phyloP scores from a whole-genome alignment of 495 filamentous ascomycete species.

The Talaromyces stipitatus region DNA sequence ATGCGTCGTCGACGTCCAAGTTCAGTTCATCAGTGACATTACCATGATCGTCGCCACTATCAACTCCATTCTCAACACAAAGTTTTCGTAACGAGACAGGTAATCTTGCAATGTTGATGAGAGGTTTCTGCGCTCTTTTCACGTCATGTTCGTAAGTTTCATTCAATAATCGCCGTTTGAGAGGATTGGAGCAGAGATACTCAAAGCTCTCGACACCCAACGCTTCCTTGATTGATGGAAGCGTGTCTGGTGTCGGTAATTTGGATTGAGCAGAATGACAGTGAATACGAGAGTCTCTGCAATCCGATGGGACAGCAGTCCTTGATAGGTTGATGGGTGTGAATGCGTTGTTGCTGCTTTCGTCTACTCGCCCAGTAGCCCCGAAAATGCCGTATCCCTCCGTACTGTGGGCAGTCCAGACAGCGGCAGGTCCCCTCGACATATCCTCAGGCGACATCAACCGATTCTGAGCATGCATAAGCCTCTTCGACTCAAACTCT shows the following conservation, averaged over 20 bases:
- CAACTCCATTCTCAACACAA: neutral
- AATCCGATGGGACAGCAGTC: neutral
- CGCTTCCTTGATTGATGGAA: neutral
- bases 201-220: neutral
- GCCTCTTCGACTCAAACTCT: constrained; percentile 14
- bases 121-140: neutral
- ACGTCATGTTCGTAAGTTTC: neutral
- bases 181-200: neutral
- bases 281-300: neutral
- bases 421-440: neutral
- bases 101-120: neutral
- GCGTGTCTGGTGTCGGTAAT: neutral
- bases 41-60: neutral
- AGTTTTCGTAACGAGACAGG: neutral
- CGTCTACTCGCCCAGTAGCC: too few relatives aligned
- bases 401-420: too few relatives aligned
- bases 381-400: too few relatives aligned
- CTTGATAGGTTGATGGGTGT: neutral
- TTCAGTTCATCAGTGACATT: neutral
- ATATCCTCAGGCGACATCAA: neutral
- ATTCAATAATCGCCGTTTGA: neutral
- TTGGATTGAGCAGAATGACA: neutral
- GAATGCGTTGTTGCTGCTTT: neutral
- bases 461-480: neutral
- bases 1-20: neutral